Evolutionary conservation across 352 stramenopile species (phyloP), one percentile per base, ranked within the genome.

Genomic region (Thalassiosira exigua): DNA sequence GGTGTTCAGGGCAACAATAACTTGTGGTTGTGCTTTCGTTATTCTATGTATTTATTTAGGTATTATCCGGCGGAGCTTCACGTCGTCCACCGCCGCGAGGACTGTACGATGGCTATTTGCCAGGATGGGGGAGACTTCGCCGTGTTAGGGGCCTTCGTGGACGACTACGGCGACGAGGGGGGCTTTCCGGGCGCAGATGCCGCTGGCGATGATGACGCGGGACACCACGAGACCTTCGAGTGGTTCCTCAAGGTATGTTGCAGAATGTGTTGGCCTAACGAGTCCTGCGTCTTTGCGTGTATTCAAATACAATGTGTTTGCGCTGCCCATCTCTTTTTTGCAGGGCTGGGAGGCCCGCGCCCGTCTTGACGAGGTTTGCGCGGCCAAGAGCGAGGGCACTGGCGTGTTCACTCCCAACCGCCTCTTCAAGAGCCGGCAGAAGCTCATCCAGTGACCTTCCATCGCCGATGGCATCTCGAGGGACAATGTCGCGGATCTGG

Each of bases 21-120:
- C n/a, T n/a, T n/a, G n/a, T n/a, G n/a, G 24, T 62, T 46, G 58
- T 61, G 12, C n/a, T n/a, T n/a, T n/a, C n/a, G n/a, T n/a, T n/a
- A n/a, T n/a, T n/a, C n/a, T n/a, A n/a, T n/a, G n/a, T n/a, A n/a
- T n/a, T n/a, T n/a, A n/a, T n/a, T n/a, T n/a, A n/a, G n/a, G n/a
- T n/a, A n/a, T 44, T 80, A 52, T 46, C 14, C 21, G 51, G 72
- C 52, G 19, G 70, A 80, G n/a, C 29, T 75, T 4, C 70, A 80
- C 54, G 29, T 64, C 4, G 61, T 80, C 26, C 70, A 80, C 52
- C 1, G 65, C 1, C 12, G 1, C 21, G 56, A 26, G 33, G 60
- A 44, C 3, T 14, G 4, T 12, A 3, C 32, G 12, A 44, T 26
- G 1, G n/a, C n/a, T n/a, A n/a, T n/a, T n/a, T n/a, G n/a, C n/a